Conservation (phyloP, 345 rosid genomes). For the Melaleuca alternifolia region DNA sequence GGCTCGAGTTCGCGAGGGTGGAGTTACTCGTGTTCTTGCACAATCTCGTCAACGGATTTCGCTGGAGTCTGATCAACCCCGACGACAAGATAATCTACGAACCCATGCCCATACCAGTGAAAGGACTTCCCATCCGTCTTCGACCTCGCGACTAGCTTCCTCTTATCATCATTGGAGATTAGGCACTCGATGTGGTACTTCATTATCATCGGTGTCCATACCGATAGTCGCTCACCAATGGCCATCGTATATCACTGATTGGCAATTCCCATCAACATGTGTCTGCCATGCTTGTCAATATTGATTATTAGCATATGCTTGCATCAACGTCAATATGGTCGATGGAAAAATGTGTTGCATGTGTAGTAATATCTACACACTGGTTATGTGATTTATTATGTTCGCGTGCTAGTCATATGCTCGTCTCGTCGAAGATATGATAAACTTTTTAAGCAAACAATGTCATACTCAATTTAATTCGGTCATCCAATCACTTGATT, state of each 20-base stretch:
- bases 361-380: too few species aligned
- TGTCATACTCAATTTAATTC: neutral
- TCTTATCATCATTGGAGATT: neutral
- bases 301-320: too few species aligned
- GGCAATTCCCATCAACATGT: too few species aligned
- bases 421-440: too few species aligned
- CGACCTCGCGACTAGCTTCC: neutral
- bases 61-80: constrained; percentile 4
- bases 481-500: neutral
- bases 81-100: constrained; percentile 4
- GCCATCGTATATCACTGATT: too few species aligned
- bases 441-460: too few species aligned
- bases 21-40: constrained; percentile 17
- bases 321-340: too few species aligned
- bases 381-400: too few species aligned
- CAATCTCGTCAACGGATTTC: constrained; percentile 6
- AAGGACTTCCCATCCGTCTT: constrained; percentile 11
- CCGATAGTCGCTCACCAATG: too few species aligned
- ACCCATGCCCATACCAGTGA: constrained; percentile 6
- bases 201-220: neutral
- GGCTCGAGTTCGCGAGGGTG: constrained; percentile 5
- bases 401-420: too few species aligned
- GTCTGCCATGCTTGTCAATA: too few species aligned
- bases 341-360: too few species aligned
- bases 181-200: neutral